Base-by-base conservation (phyloP, 1,284 basidiomycete genomes). In the Trichosporon sp. region DNA sequence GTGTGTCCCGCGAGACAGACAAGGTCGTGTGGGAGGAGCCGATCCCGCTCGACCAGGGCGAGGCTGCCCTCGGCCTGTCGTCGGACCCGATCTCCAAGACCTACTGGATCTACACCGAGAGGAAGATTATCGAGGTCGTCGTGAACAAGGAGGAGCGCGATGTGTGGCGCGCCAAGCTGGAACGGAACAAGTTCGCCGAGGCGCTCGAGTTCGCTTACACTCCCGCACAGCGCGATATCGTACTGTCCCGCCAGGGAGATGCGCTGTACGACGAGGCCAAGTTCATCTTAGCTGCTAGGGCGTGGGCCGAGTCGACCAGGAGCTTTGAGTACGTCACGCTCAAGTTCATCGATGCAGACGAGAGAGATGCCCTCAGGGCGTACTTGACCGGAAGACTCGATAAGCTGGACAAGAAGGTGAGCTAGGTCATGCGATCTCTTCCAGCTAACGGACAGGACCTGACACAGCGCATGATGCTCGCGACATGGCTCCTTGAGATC, bases 401-500 rank as follows among this genome's bases (percentile, higher is more conserved):
- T 79, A 86, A 92, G 88, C 90, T 81, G 85, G 90, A 85, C 72
- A 93, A 91, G 85, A 89, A 88, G 59, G 59, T 63, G 32, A 61
- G 94, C 94, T 74, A 75, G 26, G 26, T n/a, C 8, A 12, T 51
- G 16, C 16, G 12, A 1, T 26, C 26, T 26, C 26, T 26, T 26
- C 26, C 26, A 11, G 43, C 73, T 72, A 65, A 78, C 43, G 5
- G 69, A 19, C 74, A 96, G 93, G 94, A 97, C 77, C 77, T 93
- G 64, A 94, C 93, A 0, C 95, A 98, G 82, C 88, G 97, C 40
- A 95, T 96, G 91, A 96, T 99, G 91, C 87, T 99, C 7, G 95
- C 97, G 1, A 98, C 96, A 0, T 99, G 97, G 97, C 90, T 99
- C 6, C 91, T 97, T 37, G 97, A 99, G 83, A 95, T 99, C 76